Percentiles rank a stretch among this genome's conserved stretches.
These are phyloP conservation scores for Gnomoniopsis smithogilvyi DNA, from an alignment of 2,329 filamentous ascomycete species.

Conservation along the genomic window DNA sequence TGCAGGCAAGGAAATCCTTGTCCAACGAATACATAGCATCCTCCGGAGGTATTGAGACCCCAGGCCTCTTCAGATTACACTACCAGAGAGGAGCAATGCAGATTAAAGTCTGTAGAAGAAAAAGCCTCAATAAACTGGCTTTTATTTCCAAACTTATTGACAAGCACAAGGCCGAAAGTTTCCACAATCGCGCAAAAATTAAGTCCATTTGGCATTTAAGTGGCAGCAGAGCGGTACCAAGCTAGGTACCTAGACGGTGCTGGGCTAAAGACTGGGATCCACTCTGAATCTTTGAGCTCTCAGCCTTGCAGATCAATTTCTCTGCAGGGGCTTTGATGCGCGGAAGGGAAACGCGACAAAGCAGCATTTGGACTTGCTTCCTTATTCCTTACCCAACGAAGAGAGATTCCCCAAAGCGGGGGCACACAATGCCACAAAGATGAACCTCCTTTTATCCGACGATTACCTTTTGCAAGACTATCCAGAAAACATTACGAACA, in stretches of 20 bases:
- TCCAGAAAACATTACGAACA: conserved; percentile 84
- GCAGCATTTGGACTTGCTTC: background rate
- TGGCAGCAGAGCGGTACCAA: no score
- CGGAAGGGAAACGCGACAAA: background rate
- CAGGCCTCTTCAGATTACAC: no score
- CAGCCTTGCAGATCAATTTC: conserved; percentile 16
- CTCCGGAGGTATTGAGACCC: no score
- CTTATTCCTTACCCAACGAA: background rate
- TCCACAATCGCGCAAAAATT: no score
- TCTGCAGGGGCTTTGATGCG: background rate
- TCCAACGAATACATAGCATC: no score
- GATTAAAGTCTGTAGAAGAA: no score
- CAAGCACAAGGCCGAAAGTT: no score
- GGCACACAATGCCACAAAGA: conserved; percentile 25
- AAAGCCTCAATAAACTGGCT: no score
- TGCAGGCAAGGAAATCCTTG: no score
- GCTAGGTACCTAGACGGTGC: background rate
- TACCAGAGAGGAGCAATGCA: no score
- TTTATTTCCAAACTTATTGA: no score
- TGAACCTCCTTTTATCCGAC: conserved; percentile 61
- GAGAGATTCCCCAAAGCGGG: background rate
- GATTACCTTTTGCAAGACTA: conserved; percentile 74
- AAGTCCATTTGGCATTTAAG: no score
- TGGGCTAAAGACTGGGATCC: background rate
- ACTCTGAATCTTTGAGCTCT: background rate